Base-by-base conservation (phyloP, 2,329 filamentous ascomycete species). In the Tolypocladium ophioglossoides region DNA sequence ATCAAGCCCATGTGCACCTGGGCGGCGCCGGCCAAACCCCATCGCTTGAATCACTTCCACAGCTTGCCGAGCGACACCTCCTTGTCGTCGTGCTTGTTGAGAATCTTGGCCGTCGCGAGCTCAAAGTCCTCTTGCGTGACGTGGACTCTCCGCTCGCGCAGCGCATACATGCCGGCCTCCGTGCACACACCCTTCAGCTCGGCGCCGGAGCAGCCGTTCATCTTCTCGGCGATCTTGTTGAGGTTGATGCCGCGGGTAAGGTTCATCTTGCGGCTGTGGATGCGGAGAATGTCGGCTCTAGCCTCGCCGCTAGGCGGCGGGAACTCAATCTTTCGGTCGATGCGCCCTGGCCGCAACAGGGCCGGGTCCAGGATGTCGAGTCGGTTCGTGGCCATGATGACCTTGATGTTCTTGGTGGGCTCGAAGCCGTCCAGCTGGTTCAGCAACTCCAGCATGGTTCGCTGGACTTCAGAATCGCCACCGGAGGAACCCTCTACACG, bases 1-100 rank as follows among this genome's bases (percentile, higher is more conserved):
- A 47, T 30, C 41, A 9, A 30, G 44, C 44, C 24, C 44, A n/a
- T n/a, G 24, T 24, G 44, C 24, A 47, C 10, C 24, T 30, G 24
- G 16, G 16, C 22, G 4, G 40, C 2, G 14, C 14, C 40, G 24
- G 16, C 24, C 16, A 12, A 32, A 47, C 44, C 32, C 44, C 44
- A 32, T 47, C 9, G 44, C 24, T 30, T 30, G 16, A 30, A 56
- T 61, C 67, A 75, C 66, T 75, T 75, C 74, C 75, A 95, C 66
- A 95, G 77, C 76, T 95, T 95, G 68, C 86, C 87, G 65, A 95
- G 78, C 67, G 86, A 91, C 63, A 91, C 88, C 71, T 96, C 91
- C 82, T 97, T 97, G 73, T 99, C 94, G 67, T 97, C 94, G 71
- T 97, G 94, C 81, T 96, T 97, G 83, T 99, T 97, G 70, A 99